Conservation (phyloP, 106 monocot genomes). For the Platanthera zijinensis region DNA sequence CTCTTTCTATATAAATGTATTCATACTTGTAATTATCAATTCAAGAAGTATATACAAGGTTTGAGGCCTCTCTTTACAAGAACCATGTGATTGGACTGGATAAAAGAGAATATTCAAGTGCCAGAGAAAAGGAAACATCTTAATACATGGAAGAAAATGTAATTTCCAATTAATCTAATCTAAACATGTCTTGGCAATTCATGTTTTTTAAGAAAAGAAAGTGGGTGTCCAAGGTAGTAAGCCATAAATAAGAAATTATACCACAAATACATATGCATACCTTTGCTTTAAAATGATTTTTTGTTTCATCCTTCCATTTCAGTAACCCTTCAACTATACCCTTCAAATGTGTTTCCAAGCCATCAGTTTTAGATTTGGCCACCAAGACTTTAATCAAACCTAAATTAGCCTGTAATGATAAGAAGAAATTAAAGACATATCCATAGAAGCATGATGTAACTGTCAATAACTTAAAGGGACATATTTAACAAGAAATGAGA, state of each 20-base stretch:
- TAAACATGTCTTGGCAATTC: background rate
- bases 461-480: background rate
- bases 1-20: no score
- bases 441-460: background rate
- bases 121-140: background rate
- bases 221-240: background rate
- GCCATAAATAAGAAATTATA: background rate
- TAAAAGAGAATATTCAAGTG: no score
- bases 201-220: background rate
- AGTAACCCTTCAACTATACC: constrained; percentile 76
- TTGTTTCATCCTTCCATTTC: constrained; percentile 74
- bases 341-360: constrained; percentile 61
- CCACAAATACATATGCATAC: constrained; percentile 15
- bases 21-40: no score
- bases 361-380: constrained; percentile 70
- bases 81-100: no score
- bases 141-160: background rate
- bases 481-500: background rate
- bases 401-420: constrained; percentile 63
- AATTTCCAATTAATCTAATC: background rate
- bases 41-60: no score
- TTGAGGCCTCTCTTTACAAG: no score
- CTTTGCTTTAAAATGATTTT: constrained; percentile 93
- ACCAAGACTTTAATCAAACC: constrained; percentile 90
- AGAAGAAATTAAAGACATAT: constrained; percentile 2